Base-by-base conservation (phyloP, 371 early-diverging fungal genomes). In the Mortierella sp. region DNA sequence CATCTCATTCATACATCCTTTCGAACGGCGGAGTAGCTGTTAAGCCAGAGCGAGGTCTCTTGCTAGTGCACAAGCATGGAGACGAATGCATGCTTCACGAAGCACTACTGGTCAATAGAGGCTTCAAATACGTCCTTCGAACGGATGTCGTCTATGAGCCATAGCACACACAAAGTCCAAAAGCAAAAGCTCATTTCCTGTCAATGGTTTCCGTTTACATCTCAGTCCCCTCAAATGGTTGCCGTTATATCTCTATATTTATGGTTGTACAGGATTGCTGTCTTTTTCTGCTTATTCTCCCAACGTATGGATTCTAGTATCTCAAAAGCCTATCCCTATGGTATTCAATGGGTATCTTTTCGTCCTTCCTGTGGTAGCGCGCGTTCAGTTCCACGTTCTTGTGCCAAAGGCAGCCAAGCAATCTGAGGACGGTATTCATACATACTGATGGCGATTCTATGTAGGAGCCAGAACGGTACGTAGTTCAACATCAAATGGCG, bases 61-160 rank as follows among this genome's bases (percentile, higher is more conserved):
- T 90, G 39, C 72, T 93, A 56, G 82, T 93, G 18, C 94, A 93
- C 81, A 83, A 85, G 49, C 94, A 93, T 62, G 94, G 93, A 1
- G 84, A 86, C 7, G 82, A 87, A 52, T 93, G 94, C 61, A 71
- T 93, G 50, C 79, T 91, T 56, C 94, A 93, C 71, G 94, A 93
- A 64, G 91, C 86, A 0, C 79, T 83, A 64, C 84, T 84, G 51
- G 90, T 93, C 0, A 78, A 69, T 18, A 79, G 82, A 28, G 92
- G 94, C 7, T 79, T 67, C 57, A 93, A 93, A 71, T 93, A 90
- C 73, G 87, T 93, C 0, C 49, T 93, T 30, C 78, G 93, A 18
- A 90, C 90, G 28, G 94, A 93, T 80, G 83, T 93, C 2, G 64
- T 89, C 28, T 90, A 76, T 19, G 76, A 69, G 30, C 64, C 62